phyloP scores from a whole-genome alignment of 441 rosid species.

The Populus hybrid region DNA sequence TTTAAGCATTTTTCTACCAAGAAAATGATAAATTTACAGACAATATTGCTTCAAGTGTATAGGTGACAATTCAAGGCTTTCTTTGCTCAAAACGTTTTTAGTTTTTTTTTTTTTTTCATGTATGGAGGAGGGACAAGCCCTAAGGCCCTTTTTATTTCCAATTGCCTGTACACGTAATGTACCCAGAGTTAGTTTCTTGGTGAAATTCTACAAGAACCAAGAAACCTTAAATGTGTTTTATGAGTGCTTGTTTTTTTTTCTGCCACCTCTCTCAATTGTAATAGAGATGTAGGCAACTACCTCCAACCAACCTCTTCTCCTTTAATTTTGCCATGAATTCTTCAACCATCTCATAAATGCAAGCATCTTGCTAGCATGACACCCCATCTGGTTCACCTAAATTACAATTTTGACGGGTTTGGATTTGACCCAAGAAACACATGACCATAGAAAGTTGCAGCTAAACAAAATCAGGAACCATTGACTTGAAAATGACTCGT shows the following conservation, averaged over 20 bases:
- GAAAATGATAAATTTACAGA: no score
- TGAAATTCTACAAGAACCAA: background rate
- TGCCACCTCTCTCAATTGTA: slow-evolving; percentile 2
- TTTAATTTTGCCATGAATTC: slow-evolving; percentile 26
- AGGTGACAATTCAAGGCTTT: no score
- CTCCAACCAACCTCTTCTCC: slow-evolving; percentile 15
- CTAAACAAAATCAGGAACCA: background rate
- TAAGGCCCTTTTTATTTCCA: no score
- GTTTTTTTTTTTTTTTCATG: no score
- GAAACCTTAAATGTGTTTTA: no score
- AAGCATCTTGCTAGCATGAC: background rate
- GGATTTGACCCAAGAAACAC: background rate
- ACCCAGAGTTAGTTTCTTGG: background rate
- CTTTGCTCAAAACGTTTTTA: no score
- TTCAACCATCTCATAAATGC: slow-evolving; percentile 29
- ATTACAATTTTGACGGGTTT: slow-evolving; percentile 4
- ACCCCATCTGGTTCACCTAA: slow-evolving; percentile 16
- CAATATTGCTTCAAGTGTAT: no score
- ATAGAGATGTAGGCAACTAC: slow-evolving; percentile 11
- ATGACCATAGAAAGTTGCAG: background rate
- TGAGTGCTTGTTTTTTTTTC: no score
- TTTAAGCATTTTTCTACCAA: no score
- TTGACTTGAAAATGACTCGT: background rate
- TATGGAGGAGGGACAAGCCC: no score
- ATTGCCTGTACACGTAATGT: no score